Conservation (phyloP, 225 moss, liverwort and hornwort genomes). For the Pleurozium schreberi region DNA sequence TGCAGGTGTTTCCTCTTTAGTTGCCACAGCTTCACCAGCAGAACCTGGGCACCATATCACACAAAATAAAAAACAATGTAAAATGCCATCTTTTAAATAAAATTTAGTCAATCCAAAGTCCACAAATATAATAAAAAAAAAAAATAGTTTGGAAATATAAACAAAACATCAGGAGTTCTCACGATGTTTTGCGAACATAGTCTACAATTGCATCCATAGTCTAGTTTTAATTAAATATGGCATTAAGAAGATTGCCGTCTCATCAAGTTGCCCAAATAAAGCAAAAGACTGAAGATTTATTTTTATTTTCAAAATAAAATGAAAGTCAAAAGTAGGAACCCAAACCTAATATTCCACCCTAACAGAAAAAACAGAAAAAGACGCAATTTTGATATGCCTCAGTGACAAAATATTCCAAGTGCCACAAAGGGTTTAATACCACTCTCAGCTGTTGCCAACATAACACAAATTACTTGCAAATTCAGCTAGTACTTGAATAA, state of each 20-base stretch:
- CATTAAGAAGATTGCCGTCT: not conserved
- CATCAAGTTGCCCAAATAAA: not conserved
- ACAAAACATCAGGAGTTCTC: too few species aligned
- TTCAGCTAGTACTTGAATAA: not conserved
- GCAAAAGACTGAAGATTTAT: not conserved
- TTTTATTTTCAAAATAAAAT: not conserved
- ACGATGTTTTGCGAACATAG: too few species aligned
- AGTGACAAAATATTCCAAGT: not conserved
- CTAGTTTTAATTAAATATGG: too few species aligned
- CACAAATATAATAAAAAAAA: too few species aligned
- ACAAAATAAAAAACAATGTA: not conserved
- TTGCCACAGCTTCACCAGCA: conserved; percentile 8
- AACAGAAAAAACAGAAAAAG: not conserved
- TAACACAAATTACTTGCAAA: not conserved
- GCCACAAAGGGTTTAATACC: too few species aligned
- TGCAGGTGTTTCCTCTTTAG: conserved; percentile 3
- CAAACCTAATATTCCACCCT: not conserved
- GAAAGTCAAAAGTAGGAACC: not conserved
- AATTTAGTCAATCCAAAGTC: too few species aligned
- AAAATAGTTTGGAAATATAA: too few species aligned
- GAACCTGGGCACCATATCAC: not conserved
- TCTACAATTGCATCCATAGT: too few species aligned
- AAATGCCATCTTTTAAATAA: too few species aligned
- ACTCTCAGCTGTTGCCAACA: not conserved
- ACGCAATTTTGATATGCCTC: not conserved